Evolutionary conservation across 1,284 basidiomycete genomes (phyloP).

Genomic region (Rhodotorula sp.): DNA sequence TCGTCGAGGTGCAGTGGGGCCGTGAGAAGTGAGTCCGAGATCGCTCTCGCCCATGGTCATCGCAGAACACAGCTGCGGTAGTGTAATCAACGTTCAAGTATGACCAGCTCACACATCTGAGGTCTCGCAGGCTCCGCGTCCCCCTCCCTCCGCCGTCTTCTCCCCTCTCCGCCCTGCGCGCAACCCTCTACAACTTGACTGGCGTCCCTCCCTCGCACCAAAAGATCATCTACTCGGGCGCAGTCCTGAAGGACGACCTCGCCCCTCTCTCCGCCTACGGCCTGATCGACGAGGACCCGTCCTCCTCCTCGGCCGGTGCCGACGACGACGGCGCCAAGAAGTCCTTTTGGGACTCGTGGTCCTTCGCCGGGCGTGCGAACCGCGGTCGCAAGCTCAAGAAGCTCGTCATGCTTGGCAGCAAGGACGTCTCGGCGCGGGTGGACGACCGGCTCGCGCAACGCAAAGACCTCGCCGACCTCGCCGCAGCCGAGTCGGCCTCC

Average conservation of each 20-base stretch:
- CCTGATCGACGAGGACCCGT: conserved; percentile 20
- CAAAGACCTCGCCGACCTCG: conserved; percentile 28
- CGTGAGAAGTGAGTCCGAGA: conserved; percentile 26
- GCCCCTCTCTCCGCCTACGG: conserved; percentile 62
- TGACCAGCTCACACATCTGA: too few species aligned
- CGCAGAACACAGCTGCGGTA: too few species aligned
- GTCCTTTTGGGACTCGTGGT: conserved; percentile 39
- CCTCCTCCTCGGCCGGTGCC: neutral
- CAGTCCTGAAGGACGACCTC: conserved; percentile 73
- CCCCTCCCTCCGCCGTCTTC: conserved; percentile 42
- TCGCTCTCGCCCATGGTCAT: too few species aligned
- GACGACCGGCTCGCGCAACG: conserved; percentile 34
- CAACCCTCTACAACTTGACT: conserved; percentile 42
- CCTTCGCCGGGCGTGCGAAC: conserved; percentile 54
- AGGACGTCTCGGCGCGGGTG: conserved; percentile 32
- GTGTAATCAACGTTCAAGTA: too few species aligned
- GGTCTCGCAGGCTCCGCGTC: conserved; percentile 30
- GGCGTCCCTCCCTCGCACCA: conserved; percentile 44
- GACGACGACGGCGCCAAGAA: conserved; percentile 19
- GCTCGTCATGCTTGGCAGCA: conserved; percentile 38
- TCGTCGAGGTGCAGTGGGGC: conserved; percentile 39
- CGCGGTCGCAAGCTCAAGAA: conserved; percentile 29
- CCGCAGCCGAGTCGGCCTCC: conserved; percentile 1
- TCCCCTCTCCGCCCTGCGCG: conserved; percentile 42
- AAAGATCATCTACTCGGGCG: conserved; percentile 72